Conservation (phyloP, 2,329 filamentous ascomycete species). For the Verticillium tricorpus region DNA sequence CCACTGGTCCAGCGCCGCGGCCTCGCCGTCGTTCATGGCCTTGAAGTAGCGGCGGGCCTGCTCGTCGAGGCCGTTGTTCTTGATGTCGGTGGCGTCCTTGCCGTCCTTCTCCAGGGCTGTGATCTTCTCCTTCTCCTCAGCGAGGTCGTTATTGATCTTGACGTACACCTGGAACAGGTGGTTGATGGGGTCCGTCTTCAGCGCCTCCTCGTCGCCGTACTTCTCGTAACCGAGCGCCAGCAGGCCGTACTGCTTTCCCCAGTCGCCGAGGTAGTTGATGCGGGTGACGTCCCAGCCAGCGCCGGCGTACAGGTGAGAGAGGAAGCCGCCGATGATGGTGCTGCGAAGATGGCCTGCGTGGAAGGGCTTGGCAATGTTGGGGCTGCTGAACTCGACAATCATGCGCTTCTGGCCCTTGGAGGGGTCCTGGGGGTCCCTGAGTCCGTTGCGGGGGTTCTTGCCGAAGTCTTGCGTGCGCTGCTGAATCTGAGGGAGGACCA, state of each 20-base stretch:
- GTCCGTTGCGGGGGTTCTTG: slow-evolving; percentile 54
- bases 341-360: slow-evolving; percentile 73
- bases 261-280: slow-evolving; percentile 77
- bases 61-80: slow-evolving; percentile 62
- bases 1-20: slow-evolving; percentile 57
- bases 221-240: slow-evolving; percentile 70
- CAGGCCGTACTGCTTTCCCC: slow-evolving; percentile 74
- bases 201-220: slow-evolving; percentile 68
- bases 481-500: slow-evolving; percentile 67
- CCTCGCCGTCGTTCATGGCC: slow-evolving; percentile 65
- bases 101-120: slow-evolving; percentile 51
- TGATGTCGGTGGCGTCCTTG: slow-evolving; percentile 43
- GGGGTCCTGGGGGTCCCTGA: slow-evolving; percentile 57
- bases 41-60: slow-evolving; percentile 70
- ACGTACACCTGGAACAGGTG: slow-evolving; percentile 82
- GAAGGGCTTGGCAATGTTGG: slow-evolving; percentile 84
- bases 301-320: slow-evolving; percentile 65
- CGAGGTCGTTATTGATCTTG: slow-evolving; percentile 65
- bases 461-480: slow-evolving; percentile 59
- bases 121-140: slow-evolving; percentile 62
- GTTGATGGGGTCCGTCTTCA: slow-evolving; percentile 71
- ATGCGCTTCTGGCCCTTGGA: slow-evolving; percentile 59
- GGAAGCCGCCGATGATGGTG: slow-evolving; percentile 75
- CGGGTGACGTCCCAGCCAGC: slow-evolving; percentile 70
- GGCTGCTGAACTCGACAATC: slow-evolving; percentile 78